Evolutionary conservation across 371 early-diverging fungal species (phyloP).

Genomic region (Mortierella sp.): DNA sequence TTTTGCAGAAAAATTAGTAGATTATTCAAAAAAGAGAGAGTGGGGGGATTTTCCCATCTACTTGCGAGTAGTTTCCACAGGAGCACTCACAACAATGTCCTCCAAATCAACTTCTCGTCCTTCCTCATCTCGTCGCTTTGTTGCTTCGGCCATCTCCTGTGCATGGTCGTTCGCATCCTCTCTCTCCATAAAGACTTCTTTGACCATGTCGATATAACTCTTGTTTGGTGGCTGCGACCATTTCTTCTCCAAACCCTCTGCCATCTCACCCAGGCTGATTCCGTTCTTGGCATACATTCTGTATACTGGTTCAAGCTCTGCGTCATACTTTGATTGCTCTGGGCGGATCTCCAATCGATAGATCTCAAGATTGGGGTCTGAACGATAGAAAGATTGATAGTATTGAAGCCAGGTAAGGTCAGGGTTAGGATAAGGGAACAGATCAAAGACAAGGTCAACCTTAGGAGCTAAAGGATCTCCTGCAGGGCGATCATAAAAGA

Average conservation of each 20-base stretch:
- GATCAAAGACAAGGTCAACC: slow-evolving; percentile 52
- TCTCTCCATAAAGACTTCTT: slow-evolving; percentile 48
- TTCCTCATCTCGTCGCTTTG: slow-evolving; percentile 41
- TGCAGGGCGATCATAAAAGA: slow-evolving; percentile 46
- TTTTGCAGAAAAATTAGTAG: too few species aligned
- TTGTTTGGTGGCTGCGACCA: slow-evolving; percentile 44
- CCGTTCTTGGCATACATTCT: slow-evolving; percentile 56
- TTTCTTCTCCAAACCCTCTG: slow-evolving; percentile 40
- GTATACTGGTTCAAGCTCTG: slow-evolving; percentile 48
- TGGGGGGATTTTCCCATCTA: not conserved
- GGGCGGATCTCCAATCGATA: slow-evolving; percentile 52
- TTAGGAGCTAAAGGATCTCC: slow-evolving; percentile 31
- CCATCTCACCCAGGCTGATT: slow-evolving; percentile 47
- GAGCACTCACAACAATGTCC: slow-evolving; percentile 50
- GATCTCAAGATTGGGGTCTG: slow-evolving; percentile 42
- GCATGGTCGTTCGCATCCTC: slow-evolving; percentile 49
- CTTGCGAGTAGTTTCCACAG: slow-evolving; percentile 9
- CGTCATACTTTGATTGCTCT: slow-evolving; percentile 49
- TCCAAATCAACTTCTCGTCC: slow-evolving; percentile 49
- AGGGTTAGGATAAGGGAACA: slow-evolving; percentile 48
- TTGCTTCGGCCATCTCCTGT: slow-evolving; percentile 33
- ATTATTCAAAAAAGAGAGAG: too few species aligned
- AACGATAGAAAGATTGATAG: slow-evolving; percentile 49
- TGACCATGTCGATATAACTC: slow-evolving; percentile 53
- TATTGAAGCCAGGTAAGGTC: slow-evolving; percentile 54